These are phyloP conservation scores for Carallia brachiata DNA, from an alignment of 345 rosid species.

Conservation along the genomic window DNA sequence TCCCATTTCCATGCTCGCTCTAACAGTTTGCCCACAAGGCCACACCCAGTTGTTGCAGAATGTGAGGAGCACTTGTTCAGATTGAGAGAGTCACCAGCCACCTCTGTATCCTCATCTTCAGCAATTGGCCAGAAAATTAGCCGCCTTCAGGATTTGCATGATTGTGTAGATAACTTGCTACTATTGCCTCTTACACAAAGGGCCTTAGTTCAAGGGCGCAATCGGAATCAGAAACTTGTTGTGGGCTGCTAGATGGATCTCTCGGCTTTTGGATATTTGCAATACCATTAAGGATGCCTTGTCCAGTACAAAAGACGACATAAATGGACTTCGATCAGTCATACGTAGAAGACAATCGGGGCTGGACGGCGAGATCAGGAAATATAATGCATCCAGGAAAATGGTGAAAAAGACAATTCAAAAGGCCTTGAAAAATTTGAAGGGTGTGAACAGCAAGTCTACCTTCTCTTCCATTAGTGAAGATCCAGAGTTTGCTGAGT, in stretches of 20 bases:
- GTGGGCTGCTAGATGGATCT: conserved; percentile 15
- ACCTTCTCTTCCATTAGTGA: background rate
- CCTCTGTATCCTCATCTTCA: conserved; percentile 28
- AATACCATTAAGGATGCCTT: conserved; percentile 12
- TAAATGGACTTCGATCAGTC: conserved; percentile 1
- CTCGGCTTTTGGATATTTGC: conserved; percentile 15
- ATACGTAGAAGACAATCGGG: conserved; percentile 18
- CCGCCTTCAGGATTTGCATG: conserved; percentile 18
- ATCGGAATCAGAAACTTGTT: background rate
- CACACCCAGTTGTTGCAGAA: conserved; percentile 39
- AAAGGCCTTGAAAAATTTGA: conserved; percentile 15
- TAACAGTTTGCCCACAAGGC: conserved; percentile 39
- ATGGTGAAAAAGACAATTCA: conserved; percentile 19
- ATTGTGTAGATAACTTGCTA: conserved; percentile 9
- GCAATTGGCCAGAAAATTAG: conserved; percentile 3
- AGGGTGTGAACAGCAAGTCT: background rate
- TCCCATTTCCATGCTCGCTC: conserved; percentile 42
- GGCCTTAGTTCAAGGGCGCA: background rate
- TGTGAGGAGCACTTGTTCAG: conserved; percentile 32
- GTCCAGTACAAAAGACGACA: conserved; percentile 7
- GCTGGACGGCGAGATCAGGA: background rate
- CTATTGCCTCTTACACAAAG: conserved; percentile 12
- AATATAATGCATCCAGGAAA: conserved; percentile 17
- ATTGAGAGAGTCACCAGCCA: conserved; percentile 27
- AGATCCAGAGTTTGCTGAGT: background rate